Evolutionary conservation across 345 rosid genomes (phyloP).

Genomic region (Aurinia saxatilis): DNA sequence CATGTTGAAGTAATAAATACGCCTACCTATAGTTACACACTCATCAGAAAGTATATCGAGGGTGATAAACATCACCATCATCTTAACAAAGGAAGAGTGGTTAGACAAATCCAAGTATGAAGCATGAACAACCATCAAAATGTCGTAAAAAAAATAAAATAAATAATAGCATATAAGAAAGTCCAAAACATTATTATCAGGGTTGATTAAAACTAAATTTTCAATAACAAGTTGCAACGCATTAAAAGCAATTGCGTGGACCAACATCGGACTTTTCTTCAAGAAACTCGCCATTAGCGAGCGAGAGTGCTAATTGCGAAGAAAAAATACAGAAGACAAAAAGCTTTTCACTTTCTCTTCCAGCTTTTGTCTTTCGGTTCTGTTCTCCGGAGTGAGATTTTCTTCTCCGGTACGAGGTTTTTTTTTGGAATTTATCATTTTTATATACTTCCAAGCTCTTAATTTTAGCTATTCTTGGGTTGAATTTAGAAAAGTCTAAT

Average conservation of each 20-base stretch:
- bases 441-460: not conserved
- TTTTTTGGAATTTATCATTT: not conserved
- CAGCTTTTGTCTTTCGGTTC: not conserved
- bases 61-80: not conserved
- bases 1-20: too few species aligned
- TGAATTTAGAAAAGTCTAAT: not conserved
- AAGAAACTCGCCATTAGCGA: not conserved
- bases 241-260: constrained; percentile 19
- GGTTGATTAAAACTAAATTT: not conserved
- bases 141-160: too few species aligned
- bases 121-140: not conserved
- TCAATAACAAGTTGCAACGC: constrained; percentile 6
- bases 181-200: constrained; percentile 8
- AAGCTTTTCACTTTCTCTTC: constrained; percentile 7
- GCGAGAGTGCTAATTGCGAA: constrained; percentile 24
- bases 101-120: not conserved
- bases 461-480: not conserved
- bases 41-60: too few species aligned
- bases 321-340: constrained; percentile 10
- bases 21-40: too few species aligned
- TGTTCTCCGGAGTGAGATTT: constrained; percentile 1
- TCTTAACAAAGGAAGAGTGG: not conserved
- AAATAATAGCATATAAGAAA: too few species aligned
- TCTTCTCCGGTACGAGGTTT: constrained; percentile 19
- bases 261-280: constrained; percentile 9